Evolutionary conservation across 352 stramenopile genomes (phyloP), one percentile per base, ranked within the genome.

Genomic region (Phytophthora pisi): DNA sequence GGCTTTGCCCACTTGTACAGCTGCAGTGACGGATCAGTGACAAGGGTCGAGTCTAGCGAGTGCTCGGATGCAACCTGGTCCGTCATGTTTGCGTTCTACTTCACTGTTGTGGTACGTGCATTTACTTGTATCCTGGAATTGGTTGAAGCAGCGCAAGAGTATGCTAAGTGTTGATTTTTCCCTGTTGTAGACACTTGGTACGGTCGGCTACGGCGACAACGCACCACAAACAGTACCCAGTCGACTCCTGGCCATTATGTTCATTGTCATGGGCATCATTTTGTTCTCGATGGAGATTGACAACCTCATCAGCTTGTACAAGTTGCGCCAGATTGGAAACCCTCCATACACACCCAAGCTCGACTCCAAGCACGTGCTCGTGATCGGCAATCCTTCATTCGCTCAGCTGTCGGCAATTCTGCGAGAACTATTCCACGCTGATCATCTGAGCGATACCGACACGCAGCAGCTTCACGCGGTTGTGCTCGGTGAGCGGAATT

Each of bases 11-110:
- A 96, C 60, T 68, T 96, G 34, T 96, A 94, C 65, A 74, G 73
- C 30, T 96, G 88, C 51, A 80, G 74, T 31, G 68, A 88, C 61
- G 86, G 82, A 24, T 77, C 72, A 24, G 72, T 93, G 8, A 92
- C 84, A 5, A 75, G 75, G 16, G 62, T 78, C 43, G 63, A 78
- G 47, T 87, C 67, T 20, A 65, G 74, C 2, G 52, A 77, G 4
- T 93, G 85, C 57, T 69, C 71, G 6, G 72, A 77, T 15, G 71
- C 91, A 62, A 94, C 88, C 2, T 96, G 88, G 88, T 94, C 86
- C 26, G 75, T 96, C 76, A 96, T 94, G 86, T 96, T 93, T 61
- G 90, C 88, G 3, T 91, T 94, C 58, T 96, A 96, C 64, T 96
- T 94, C 60, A 96, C 86, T 43, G 84, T 96, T 51, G 88, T 96